Evolutionary conservation across 2,329 filamentous ascomycete genomes (phyloP), one percentile per base, ranked within the genome.

Genomic region (Arthroderma sp.): DNA sequence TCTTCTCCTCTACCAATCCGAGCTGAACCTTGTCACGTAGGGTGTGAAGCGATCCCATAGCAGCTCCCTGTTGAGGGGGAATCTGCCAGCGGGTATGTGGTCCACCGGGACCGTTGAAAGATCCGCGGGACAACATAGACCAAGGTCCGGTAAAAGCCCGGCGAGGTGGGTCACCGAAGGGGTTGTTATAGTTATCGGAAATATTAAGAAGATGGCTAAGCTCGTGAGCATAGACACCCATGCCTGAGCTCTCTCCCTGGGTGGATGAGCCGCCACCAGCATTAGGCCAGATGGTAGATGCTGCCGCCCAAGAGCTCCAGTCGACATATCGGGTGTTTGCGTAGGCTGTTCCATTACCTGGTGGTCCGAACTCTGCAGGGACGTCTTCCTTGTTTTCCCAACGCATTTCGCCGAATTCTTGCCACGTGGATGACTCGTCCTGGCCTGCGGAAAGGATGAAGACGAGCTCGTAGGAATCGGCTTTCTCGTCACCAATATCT

Each of bases 101-200:
- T 9, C 49, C 49, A 30, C 49, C 49, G 5, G 49, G 49, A 6
- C 49, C 49, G 27, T 51, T 51, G 39, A 51, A 51, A 29, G 45
- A 48, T 8, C 49, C 49, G 8, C 49, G 49, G 39, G 48, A 51
- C 46, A 51, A 40, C 49, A 51, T 51, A 11, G 49, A 51, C 49
- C 49, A 51, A 27, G 48, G 49, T 4, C 49, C 49, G 27, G 49
- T 50, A 37, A 22, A 48, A 5, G 49, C 29, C n/a, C 49, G 47
- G 29, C 42, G 46, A 4, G 41, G 32, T 6, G 49, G 49, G 1
- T 37, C 34, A 10, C 48, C 48, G 22, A 48, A 51, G 30, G 49
- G 49, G 36, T 50, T 51, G 40, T 51, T 51, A 44, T 50, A 51
- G 42, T 51, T 51, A 36, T 51, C 49, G 11, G 45, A 45, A 36